A percentile compares a stretch with the other conserved stretches of the same genome.
These are phyloP conservation scores for Citrus reticulata DNA, from an alignment of 345 rosid genomes.

Conservation along the genomic window DNA sequence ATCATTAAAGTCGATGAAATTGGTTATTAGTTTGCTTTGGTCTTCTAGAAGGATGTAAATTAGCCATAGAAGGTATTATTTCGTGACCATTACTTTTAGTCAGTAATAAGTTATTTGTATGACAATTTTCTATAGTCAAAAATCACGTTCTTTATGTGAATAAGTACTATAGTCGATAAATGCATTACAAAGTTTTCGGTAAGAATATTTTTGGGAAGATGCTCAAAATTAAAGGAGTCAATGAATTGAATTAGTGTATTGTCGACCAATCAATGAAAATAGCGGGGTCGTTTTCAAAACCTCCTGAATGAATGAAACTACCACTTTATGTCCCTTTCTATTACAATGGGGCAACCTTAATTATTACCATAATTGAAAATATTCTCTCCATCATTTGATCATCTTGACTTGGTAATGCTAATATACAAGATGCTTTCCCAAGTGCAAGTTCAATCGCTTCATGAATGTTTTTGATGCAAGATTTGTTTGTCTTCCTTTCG, in stretches of 20 bases:
- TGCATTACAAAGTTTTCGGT: too few relatives aligned
- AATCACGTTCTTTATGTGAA: too few relatives aligned
- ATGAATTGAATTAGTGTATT: not conserved
- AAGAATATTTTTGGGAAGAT: not conserved
- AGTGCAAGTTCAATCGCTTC: not conserved
- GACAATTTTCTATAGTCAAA: too few relatives aligned
- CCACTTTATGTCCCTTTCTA: not conserved
- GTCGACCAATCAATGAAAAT: conserved; percentile 1
- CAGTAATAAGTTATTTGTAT: too few relatives aligned
- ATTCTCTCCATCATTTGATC: not conserved
- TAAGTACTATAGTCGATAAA: too few relatives aligned
- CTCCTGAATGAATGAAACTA: not conserved
- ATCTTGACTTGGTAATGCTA: not conserved
- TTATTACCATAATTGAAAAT: not conserved
- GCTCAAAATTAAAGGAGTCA: not conserved
- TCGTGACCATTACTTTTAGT: too few relatives aligned
- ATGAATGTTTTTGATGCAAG: too few relatives aligned
- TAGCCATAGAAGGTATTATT: too few relatives aligned
- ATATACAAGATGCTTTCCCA: conserved; percentile 1
- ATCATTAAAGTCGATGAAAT: too few relatives aligned
- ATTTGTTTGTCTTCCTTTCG: too few relatives aligned
- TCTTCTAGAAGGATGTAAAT: too few relatives aligned
- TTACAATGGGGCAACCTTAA: not conserved
- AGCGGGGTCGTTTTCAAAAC: conserved; percentile 5
- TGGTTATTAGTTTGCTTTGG: too few relatives aligned